A percentile compares a stretch with the other conserved stretches of the same genome.
Conservation (phyloP, 225 moss, liverwort and hornwort genomes). For the Anthoceros angustus region DNA sequence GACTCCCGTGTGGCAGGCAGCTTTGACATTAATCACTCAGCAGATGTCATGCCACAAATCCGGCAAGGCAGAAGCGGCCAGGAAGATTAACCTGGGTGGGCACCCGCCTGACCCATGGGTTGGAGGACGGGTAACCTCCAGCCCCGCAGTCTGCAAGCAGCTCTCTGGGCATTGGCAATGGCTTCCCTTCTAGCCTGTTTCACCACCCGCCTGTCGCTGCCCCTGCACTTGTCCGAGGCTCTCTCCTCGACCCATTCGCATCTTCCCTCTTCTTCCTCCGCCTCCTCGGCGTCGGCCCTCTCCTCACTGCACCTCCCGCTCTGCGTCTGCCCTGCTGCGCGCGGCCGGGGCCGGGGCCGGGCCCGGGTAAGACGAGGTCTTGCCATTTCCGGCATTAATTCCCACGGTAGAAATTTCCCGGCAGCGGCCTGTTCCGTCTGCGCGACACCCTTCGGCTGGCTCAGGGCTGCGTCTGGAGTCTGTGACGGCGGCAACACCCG, state of each 20-base stretch:
- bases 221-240: background rate
- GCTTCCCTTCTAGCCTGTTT: background rate
- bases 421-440: background rate
- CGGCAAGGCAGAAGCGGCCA: background rate
- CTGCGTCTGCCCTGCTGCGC: background rate
- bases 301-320: background rate
- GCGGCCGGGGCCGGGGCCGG: background rate
- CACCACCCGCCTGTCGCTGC: background rate
- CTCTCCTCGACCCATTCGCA: constrained; percentile 10
- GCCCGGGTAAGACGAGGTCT: too few relatives aligned
- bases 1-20: background rate
- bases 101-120: background rate
- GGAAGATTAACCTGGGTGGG: background rate
- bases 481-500: background rate
- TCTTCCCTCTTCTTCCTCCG: background rate
- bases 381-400: too few relatives aligned
- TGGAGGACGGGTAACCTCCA: background rate
- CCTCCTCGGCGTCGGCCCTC: background rate
- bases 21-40: background rate
- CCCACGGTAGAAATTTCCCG: too few relatives aligned
- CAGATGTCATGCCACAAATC: background rate
- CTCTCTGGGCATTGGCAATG: background rate
- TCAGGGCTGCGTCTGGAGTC: background rate
- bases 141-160: background rate
- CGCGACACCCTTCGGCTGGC: background rate